Conservation (phyloP, 257 asterid species). For the Petunia secreta region DNA sequence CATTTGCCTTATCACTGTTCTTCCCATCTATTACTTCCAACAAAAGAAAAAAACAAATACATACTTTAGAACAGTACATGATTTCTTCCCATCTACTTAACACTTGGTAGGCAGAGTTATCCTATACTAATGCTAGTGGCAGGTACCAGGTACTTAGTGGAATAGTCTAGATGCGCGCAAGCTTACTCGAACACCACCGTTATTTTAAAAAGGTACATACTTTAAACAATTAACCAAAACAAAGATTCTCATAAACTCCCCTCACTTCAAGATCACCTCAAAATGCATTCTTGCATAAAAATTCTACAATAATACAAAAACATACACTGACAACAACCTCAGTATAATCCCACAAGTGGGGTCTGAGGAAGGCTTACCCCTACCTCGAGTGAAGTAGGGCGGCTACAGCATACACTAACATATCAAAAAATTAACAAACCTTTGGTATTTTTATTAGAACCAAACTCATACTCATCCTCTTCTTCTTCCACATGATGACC, state of each 20-base stretch:
- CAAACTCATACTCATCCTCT: slow-evolving; percentile 75
- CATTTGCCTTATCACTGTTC: slow-evolving; percentile 59
- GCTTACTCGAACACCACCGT: no score
- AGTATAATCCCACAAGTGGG: no score
- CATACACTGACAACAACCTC: background rate
- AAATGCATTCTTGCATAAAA: no score
- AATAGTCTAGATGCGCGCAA: no score
- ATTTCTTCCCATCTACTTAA: no score
- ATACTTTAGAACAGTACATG: background rate
- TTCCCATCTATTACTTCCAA: slow-evolving; percentile 54
- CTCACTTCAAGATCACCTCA: no score
- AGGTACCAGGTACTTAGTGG: no score
- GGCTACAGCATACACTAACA: background rate
- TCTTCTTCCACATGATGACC: slow-evolving; percentile 76
- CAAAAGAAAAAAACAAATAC: slow-evolving; percentile 30
- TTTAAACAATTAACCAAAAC: background rate
- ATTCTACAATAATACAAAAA: no score
- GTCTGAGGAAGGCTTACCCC: no score
- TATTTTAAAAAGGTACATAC: background rate
- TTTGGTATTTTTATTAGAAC: slow-evolving; percentile 55
- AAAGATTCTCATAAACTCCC: background rate
- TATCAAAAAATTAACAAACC: slow-evolving; percentile 36
- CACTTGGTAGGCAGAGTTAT: no score
- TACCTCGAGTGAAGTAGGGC: no score
- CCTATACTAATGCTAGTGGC: no score